These are phyloP conservation scores for Starmerella bombi DNA, from an alignment of 805 yeast genomes.

Conservation along the genomic window DNA sequence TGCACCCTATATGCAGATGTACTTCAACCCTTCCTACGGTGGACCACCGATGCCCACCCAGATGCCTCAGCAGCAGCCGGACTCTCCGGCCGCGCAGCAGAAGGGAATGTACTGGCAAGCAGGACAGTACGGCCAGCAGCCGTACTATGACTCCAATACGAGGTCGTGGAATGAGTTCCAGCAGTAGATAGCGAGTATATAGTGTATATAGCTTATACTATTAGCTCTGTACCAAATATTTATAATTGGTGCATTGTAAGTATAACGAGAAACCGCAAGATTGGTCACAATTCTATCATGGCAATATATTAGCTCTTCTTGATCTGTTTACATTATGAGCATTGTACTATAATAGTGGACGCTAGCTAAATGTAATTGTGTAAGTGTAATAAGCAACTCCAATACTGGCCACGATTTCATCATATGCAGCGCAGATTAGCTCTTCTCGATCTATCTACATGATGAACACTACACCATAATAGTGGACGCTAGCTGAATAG, in stretches of 20 bases:
- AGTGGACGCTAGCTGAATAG: background rate
- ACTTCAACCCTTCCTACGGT: slow-evolving; percentile 1
- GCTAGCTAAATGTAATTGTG: background rate
- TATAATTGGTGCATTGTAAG: too few relatives aligned
- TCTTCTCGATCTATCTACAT: too few relatives aligned
- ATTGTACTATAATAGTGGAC: background rate
- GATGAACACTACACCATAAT: too few relatives aligned
- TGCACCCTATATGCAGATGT: slow-evolving; percentile 4
- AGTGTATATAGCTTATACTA: background rate
- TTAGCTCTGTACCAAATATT: too few relatives aligned
- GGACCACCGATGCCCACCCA: slow-evolving; percentile 3
- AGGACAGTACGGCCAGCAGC: slow-evolving; percentile 12
- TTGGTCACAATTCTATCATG: too few relatives aligned
- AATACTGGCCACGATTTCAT: too few relatives aligned
- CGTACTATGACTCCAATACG: slow-evolving; percentile 10
- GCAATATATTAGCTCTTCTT: too few relatives aligned
- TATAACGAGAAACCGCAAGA: too few relatives aligned
- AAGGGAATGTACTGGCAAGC: slow-evolving; percentile 5
- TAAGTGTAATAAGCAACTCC: too few relatives aligned
- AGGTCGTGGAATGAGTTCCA: background rate
- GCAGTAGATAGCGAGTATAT: background rate
- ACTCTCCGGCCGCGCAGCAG: slow-evolving; percentile 12
- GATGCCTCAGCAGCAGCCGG: slow-evolving; percentile 8
- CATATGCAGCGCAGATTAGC: too few relatives aligned
- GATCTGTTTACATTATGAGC: too few relatives aligned